These are phyloP conservation scores for Colletotrichum tamarilloi DNA, from an alignment of 2,329 filamentous ascomycete genomes.

Conservation along the genomic window DNA sequence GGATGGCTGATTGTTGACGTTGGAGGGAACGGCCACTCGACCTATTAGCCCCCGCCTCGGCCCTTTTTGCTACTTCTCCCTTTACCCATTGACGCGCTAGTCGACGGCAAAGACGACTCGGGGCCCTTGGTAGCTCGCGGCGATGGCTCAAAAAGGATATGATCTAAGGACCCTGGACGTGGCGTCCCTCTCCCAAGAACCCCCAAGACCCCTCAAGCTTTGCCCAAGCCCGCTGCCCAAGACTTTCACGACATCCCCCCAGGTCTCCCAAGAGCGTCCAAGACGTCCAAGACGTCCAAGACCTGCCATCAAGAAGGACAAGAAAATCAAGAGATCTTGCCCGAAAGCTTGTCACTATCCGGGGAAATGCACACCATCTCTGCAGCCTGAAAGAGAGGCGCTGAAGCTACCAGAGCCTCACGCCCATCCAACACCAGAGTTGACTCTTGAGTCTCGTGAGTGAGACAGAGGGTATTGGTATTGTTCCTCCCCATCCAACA, in stretches of 20 bases:
- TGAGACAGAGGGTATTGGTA: background rate
- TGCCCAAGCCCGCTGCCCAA: background rate
- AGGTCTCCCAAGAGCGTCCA: slow-evolving; percentile 16
- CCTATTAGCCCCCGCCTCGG: background rate
- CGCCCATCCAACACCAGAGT: background rate
- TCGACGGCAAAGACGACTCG: slow-evolving; percentile 3
- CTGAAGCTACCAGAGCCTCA: background rate
- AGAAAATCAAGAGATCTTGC: slow-evolving; percentile 25
- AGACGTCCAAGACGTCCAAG: slow-evolving; percentile 31
- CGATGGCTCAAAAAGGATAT: background rate
- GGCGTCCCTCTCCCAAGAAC: background rate
- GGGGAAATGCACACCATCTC: slow-evolving; percentile 7
- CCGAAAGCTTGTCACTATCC: slow-evolving; percentile 22
- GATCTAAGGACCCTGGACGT: slow-evolving; percentile 13
- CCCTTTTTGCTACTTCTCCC: background rate
- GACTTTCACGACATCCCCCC: background rate
- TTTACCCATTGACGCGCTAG: slow-evolving; percentile 4
- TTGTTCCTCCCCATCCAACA: background rate
- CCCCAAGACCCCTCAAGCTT: slow-evolving; percentile 22
- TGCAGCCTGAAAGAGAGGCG: background rate
- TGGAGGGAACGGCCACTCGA: background rate
- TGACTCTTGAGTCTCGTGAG: background rate
- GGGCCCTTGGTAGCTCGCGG: slow-evolving; percentile 5
- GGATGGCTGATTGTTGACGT: background rate
- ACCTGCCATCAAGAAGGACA: slow-evolving; percentile 20